phyloP scores from a whole-genome alignment of 129 eudicot species.

The Chrysanthemum makinoi region DNA sequence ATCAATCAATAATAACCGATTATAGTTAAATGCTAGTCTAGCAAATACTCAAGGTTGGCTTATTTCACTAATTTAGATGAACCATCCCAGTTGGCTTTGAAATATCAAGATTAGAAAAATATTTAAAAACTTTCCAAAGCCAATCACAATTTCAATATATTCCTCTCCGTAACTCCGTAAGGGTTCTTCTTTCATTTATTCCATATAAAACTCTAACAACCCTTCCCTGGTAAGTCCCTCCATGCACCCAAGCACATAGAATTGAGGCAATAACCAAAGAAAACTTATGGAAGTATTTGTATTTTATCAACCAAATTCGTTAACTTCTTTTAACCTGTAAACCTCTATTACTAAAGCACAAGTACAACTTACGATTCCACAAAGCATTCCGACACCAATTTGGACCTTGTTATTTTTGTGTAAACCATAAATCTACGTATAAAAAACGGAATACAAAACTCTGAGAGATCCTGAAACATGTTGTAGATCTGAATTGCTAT shows the following conservation, averaged over 20 bases:
- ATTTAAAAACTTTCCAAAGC: constrained; percentile 10
- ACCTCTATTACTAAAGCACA: constrained; percentile 11
- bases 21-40: too few relatives aligned
- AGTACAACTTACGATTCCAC: constrained; percentile 1
- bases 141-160: constrained; percentile 14
- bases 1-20: too few relatives aligned
- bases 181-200: background rate
- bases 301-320: background rate
- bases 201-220: constrained; percentile 8
- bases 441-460: constrained; percentile 7
- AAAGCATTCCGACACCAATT: constrained; percentile 25
- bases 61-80: background rate
- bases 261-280: constrained; percentile 30
- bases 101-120: background rate
- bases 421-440: background rate
- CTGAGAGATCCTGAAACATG: constrained; percentile 2
- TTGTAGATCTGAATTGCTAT: constrained; percentile 23
- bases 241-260: constrained; percentile 20
- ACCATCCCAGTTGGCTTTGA: background rate
- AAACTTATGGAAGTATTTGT: constrained; percentile 11
- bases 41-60: too few relatives aligned
- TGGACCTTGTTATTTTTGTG: background rate
- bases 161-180: constrained; percentile 14
- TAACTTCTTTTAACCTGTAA: constrained; percentile 15
- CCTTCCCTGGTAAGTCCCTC: constrained; percentile 23